Base-by-base conservation (phyloP, 2,329 filamentous ascomycete species). In the Pseudogymnoascus destructans region DNA sequence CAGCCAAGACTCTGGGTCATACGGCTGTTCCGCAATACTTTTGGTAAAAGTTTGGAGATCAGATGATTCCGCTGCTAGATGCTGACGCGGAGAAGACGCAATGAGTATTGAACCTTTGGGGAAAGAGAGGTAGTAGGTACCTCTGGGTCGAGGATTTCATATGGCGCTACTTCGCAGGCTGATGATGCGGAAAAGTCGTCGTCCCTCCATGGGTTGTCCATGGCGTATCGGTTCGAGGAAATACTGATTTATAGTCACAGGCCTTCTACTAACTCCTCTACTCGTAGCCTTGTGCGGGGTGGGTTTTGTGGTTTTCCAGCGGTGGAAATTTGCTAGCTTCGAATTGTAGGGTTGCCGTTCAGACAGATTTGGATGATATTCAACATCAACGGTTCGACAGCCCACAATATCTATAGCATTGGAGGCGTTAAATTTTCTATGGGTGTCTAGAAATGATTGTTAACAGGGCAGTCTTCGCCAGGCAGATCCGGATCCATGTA, bases 1-100 rank as follows among this genome's bases (percentile, higher is more conserved):
- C 33, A 64, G 60, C 66, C 66, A 68, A 38, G 58, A 54, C 60
- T 64, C 64, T 11, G 66, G 65, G 19, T 68, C 66, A 38, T 67
- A 67, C n/a, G 65, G 63, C 10, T 42, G 40, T 19, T 49, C 11
- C 13, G 60, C 57, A n/a, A 67, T 59, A 9, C 49, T 57, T 33
- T 65, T 57, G 5, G 65, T 66, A 55, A 63, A 60, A 23, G 42
- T 54, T 23, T 62, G 46, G 2, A 66, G 59, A 33, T 64, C 61
- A 35, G 54, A 32, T 32, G 59, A 60, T 55, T 66, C 65, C 27
- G 57, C 56, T 6, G 60, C 57, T 35, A 65, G 61, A 52, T 55
- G 59, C 64, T 66, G 49, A 38, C 46, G 54, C 52, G 46, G 23
- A 23, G n/a, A 42, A 46, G 63, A 58, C 63, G 63, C 56, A 30